These are phyloP conservation scores for Huntiella decipiens DNA, from an alignment of 2,329 filamentous ascomycete genomes.

Conservation along the genomic window DNA sequence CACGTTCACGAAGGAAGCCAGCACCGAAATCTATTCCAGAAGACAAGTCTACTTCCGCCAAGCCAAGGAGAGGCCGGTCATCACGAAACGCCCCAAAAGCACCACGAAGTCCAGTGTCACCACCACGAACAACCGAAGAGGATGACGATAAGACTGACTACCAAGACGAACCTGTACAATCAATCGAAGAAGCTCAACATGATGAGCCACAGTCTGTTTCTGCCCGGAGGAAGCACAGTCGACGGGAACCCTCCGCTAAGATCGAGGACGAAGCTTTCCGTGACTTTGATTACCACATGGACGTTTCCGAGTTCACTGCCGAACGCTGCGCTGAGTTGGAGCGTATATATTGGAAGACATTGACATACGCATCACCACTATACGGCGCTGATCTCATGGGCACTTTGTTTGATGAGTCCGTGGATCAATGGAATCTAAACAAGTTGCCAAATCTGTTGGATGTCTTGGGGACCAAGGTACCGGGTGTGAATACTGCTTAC, in stretches of 20 bases:
- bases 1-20: neutral
- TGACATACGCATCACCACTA: slow-evolving; percentile 85
- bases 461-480: slow-evolving; percentile 84
- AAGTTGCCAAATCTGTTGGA: slow-evolving; percentile 87
- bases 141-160: slow-evolving; percentile 21
- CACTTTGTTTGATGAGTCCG: slow-evolving; percentile 75
- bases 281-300: slow-evolving; percentile 76
- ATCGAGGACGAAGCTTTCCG: slow-evolving; percentile 84
- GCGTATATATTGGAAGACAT: slow-evolving; percentile 87
- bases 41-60: slow-evolving; percentile 17
- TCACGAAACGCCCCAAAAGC: slow-evolving; percentile 15
- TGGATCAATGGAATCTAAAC: slow-evolving; percentile 79
- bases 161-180: slow-evolving; percentile 24
- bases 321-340: slow-evolving; percentile 92
- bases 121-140: neutral
- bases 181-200: slow-evolving; percentile 14
- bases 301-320: slow-evolving; percentile 70
- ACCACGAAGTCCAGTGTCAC: slow-evolving; percentile 2
- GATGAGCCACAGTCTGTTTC: slow-evolving; percentile 55
- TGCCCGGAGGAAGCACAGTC: slow-evolving; percentile 71
- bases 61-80: slow-evolving; percentile 20
- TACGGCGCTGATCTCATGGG: slow-evolving; percentile 96
- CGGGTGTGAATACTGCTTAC: slow-evolving; percentile 94
- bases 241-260: slow-evolving; percentile 54
- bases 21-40: neutral